Conservation (phyloP, 164 flowering plant genomes). For the Tetrastigma voinierianum region DNA sequence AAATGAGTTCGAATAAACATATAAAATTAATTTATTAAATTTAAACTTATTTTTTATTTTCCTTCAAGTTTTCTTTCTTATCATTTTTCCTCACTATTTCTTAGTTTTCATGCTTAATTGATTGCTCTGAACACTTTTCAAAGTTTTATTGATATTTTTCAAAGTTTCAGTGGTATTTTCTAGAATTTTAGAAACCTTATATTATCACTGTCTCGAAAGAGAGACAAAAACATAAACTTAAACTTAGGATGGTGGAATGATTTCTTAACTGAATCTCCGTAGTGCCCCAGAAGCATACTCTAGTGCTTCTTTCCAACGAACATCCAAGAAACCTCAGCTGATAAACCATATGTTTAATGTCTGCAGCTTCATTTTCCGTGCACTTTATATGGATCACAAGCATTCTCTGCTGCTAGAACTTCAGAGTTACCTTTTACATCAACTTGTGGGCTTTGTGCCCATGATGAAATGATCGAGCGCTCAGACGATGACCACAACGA, state of each 20-base stretch:
- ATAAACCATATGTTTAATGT: constrained; percentile 56
- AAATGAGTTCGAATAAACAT: no score
- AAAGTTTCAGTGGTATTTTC: no score
- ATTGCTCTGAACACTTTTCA: no score
- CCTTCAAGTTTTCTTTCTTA: no score
- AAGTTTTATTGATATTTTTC: no score
- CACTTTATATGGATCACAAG: constrained; percentile 68
- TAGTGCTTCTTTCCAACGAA: constrained; percentile 69
- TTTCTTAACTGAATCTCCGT: constrained; percentile 55
- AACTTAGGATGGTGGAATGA: neutral
- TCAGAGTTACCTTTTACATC: constrained; percentile 43
- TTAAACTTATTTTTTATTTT: no score
- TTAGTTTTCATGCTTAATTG: no score
- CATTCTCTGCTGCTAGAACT: constrained; percentile 47
- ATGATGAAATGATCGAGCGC: constrained; percentile 40
- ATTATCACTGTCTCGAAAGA: no score
- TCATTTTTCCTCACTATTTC: no score
- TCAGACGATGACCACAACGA: constrained; percentile 61
- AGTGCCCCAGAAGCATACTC: constrained; percentile 79
- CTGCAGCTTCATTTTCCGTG: constrained; percentile 69
- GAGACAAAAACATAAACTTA: neutral
- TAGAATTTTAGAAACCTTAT: no score
- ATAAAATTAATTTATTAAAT: no score
- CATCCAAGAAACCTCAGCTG: constrained; percentile 80
- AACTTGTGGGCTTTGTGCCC: constrained; percentile 59